These are phyloP conservation scores for Nakazawaea ishiwadae DNA, from an alignment of 805 yeast genomes.

Conservation along the genomic window DNA sequence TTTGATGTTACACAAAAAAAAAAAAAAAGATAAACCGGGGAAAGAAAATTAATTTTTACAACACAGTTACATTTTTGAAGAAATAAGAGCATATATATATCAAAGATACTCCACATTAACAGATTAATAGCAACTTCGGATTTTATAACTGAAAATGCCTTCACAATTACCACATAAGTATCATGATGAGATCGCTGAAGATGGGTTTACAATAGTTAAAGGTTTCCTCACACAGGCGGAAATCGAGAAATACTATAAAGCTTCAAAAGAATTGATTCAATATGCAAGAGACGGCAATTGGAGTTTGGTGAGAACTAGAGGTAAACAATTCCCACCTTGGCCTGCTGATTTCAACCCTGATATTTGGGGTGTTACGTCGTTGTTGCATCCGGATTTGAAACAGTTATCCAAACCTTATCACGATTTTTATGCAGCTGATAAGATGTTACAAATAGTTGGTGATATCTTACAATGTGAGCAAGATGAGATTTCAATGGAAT, in stretches of 20 bases:
- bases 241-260: conserved; percentile 28
- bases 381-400: conserved; percentile 41
- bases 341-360: conserved; percentile 44
- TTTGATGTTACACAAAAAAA: neutral
- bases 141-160: conserved; percentile 12
- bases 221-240: conserved; percentile 37
- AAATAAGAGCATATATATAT: too few relatives aligned
- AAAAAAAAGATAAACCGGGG: neutral
- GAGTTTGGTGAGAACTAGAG: conserved; percentile 44
- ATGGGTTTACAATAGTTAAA: conserved; percentile 33
- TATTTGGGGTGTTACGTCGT: conserved; percentile 48
- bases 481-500: conserved; percentile 38
- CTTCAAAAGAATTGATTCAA: conserved; percentile 33
- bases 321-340: conserved; percentile 58
- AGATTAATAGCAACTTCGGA: neutral
- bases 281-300: conserved; percentile 43
- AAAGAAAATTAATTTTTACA: too few relatives aligned
- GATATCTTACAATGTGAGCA: conserved; percentile 38
- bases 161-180: conserved; percentile 11
- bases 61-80: neutral
- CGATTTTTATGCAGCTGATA: conserved; percentile 33
- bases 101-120: neutral
- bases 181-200: conserved; percentile 27
- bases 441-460: conserved; percentile 32
- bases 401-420: conserved; percentile 33